Base-by-base conservation (phyloP, 306 rosid genomes). In the Quercus wislizeni region DNA sequence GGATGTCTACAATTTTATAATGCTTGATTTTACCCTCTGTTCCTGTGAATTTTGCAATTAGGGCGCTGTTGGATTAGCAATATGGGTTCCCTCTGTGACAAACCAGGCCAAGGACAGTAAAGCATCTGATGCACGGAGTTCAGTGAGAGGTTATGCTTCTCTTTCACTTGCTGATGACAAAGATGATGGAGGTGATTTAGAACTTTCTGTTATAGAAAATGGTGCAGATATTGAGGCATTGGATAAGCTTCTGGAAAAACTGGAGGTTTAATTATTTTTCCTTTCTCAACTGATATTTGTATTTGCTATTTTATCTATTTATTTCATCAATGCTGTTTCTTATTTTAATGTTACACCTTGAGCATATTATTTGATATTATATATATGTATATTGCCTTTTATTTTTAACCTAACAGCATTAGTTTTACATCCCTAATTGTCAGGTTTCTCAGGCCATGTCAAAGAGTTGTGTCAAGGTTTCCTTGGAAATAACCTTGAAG, bases 11-110 rank as follows among this genome's bases (percentile, higher is more conserved):
- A 31, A 63, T n/a, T 21, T 28, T 27, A 13, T 4, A 3, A 18
- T 82, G 43, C 43, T 85, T 78, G 61, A 25, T 56, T 76, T 73
- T 71, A 15, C 64, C 61, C 12, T 4, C 46, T 19, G 55, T 76
- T 79, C 51, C 69, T 62, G 74, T 67, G 59, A 74, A 77, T 51
- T 70, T 28, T 86, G 71, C 49, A 30, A 76, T 63, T 81, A 95
- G 99, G 99, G 98, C 12, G 99, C 99, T 55, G 99, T 95, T 88
- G 98, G 99, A 79, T 89, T 95, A 90, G 99, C 99, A 79, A 95
- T 95, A 81, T 95, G 99, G 99, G 99, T 95, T 77, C 99, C 99
- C 78, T 91, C 99, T 25, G 97, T 95, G 85, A 80, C 97, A 77
- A 95, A 90, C 78, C 97, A 77, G 80, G 68, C 51, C 23, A 93